A percentile compares a stretch with the other conserved stretches of the same genome.
Conservation (phyloP, 306 rosid species). For the Begonia masoniana region DNA sequence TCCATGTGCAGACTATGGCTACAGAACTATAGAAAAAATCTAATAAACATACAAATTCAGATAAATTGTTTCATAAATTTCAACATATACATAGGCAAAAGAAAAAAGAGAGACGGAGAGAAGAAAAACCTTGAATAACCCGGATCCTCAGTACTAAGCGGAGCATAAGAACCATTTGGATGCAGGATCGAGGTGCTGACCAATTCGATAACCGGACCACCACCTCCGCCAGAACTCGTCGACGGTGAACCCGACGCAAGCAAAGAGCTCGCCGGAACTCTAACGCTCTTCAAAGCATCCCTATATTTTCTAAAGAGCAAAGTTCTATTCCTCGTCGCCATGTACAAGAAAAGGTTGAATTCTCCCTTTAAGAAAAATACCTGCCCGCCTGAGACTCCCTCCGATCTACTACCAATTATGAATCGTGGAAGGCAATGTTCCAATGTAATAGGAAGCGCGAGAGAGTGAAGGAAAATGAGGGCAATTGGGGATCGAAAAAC, state of each 20-base stretch:
- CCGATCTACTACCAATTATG: background rate
- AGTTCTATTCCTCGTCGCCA: slow-evolving; percentile 70
- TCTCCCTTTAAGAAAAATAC: slow-evolving; percentile 3
- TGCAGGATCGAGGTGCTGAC: slow-evolving; percentile 68
- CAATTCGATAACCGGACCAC: slow-evolving; percentile 84
- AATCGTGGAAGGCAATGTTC: background rate
- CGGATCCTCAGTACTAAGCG: slow-evolving; percentile 93
- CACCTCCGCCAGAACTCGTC: slow-evolving; percentile 26
- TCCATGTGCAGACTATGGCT: too few species aligned
- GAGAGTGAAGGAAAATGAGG: too few species aligned
- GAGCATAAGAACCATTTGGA: slow-evolving; percentile 68
- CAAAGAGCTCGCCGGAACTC: slow-evolving; percentile 43
- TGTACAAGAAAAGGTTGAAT: slow-evolving; percentile 12
- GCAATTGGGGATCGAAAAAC: too few species aligned
- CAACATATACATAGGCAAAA: slow-evolving; percentile 3
- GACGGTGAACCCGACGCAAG: slow-evolving; percentile 22
- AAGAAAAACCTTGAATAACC: slow-evolving; percentile 62
- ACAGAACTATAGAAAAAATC: background rate
- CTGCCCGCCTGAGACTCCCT: background rate
- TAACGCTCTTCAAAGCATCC: slow-evolving; percentile 72
- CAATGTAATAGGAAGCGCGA: too few species aligned
- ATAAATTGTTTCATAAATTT: background rate
- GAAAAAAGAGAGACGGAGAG: slow-evolving; percentile 3
- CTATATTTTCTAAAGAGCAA: slow-evolving; percentile 39
- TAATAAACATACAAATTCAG: background rate